Evolutionary conservation across 148 eudicot genomes (phyloP).

Genomic region (Chenopodium berlandieri): DNA sequence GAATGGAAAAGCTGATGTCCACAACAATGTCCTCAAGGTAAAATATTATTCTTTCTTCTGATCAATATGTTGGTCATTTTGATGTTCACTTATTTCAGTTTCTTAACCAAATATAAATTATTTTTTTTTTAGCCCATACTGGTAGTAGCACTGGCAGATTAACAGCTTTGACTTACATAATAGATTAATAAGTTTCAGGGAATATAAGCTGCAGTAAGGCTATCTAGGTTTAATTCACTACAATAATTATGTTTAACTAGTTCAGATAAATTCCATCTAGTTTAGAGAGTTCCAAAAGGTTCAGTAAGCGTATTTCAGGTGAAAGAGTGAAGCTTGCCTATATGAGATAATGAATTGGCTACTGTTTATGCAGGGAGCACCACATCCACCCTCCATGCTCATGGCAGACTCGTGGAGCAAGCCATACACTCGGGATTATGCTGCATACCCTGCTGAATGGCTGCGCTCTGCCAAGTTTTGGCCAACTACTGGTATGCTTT

Average conservation of each 20-base stretch:
- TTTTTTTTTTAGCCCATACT: background rate
- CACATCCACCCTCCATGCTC: conserved; percentile 89
- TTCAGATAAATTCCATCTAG: background rate
- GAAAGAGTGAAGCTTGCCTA: background rate
- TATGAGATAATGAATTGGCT: background rate
- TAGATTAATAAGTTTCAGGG: background rate
- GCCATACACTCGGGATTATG: conserved; percentile 94
- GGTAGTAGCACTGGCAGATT: background rate
- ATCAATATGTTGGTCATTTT: background rate
- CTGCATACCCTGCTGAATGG: conserved; percentile 97
- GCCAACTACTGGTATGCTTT: conserved; percentile 78
- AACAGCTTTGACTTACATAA: background rate
- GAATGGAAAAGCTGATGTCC: conserved; percentile 75
- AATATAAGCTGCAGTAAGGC: too few species aligned
- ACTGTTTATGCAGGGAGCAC: conserved; percentile 74
- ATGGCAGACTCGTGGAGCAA: conserved; percentile 95
- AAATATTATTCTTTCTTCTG: background rate
- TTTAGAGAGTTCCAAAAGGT: background rate
- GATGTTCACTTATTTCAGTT: background rate
- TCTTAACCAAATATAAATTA: background rate
- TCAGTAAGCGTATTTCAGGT: background rate
- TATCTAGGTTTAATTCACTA: too few species aligned
- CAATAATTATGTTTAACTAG: too few species aligned
- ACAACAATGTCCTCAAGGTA: conserved; percentile 97
- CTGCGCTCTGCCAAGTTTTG: conserved; percentile 86